Evolutionary conservation across 2,329 filamentous ascomycete genomes (phyloP), one percentile per base, ranked within the genome.

Genomic region (Herpomyces periplanetae): DNA sequence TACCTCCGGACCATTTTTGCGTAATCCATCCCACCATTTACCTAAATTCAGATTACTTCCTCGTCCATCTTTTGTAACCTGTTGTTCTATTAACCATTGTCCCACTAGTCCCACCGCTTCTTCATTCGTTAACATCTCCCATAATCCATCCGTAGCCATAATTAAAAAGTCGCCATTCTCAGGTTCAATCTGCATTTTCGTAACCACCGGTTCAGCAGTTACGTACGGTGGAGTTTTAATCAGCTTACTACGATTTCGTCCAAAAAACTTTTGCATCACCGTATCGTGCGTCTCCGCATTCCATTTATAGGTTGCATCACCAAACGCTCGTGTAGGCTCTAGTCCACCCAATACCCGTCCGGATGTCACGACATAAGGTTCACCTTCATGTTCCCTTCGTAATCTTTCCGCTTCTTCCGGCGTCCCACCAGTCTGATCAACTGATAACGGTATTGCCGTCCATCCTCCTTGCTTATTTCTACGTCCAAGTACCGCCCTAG

Each of bases 121-220:
- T 34, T 96, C 80, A 31, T 91, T 96, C 18, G 69, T 88, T 25
- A 96, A 49, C 80, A 91, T 91, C 41, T 96, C 80, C 80, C 80
- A 96, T 1, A 96, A 49, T 3, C 80, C 80, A 34, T 96, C 80
- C 0, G 80, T 88, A 10, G 80, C 80, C 47, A 96, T 60, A 25
- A 96, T 75, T 6, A 96, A 48, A 31, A 96, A 96, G 34, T 96
- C 80, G 17, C 75, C 73, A 25, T 66, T 66, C 20, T 68, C 55
- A 1, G 80, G 80, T 29, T 75, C 50, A 20, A 96, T 61, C 36
- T 80, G 63, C 17, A 75, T 91, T 1, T 71, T 87, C 1, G 75
- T 91, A 20, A 96, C 55, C 10, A 91, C 51, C 2, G 80, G 80
- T 39, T 96, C 84, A 1, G 80, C 80, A 3, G 80, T 96, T 15